Conservation (phyloP, 306 rosid species). For the Hippophae tibetana region DNA sequence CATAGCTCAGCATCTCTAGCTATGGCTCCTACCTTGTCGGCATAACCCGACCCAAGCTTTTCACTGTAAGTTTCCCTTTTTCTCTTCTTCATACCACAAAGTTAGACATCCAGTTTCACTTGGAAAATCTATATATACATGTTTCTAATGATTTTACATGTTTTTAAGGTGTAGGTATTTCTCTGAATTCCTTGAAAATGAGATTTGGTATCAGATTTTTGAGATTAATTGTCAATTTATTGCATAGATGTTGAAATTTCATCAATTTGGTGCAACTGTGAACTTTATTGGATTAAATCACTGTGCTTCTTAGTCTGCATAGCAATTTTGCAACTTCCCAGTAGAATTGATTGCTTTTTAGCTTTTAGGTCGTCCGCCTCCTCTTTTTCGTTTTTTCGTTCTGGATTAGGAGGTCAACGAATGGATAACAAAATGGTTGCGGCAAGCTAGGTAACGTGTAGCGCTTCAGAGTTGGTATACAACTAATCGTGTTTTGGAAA, state of each 20-base stretch:
- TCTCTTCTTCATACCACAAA: neutral
- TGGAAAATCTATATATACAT: neutral
- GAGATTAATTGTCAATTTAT: neutral
- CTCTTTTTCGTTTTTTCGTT: neutral
- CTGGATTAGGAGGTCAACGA: constrained; percentile 8
- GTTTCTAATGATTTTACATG: neutral
- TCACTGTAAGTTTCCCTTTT: constrained; percentile 6
- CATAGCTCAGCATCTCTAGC: constrained; percentile 1
- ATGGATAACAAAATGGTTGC: neutral
- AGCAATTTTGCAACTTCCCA: neutral
- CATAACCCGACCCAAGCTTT: neutral
- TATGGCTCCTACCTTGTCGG: neutral
- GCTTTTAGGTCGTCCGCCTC: neutral
- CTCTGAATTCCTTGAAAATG: neutral
- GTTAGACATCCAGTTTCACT: neutral
- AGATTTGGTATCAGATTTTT: neutral
- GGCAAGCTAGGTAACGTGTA: neutral
- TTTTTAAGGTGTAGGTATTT: neutral
- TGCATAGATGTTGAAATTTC: neutral
- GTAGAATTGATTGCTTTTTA: neutral
- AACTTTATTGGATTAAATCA: neutral
- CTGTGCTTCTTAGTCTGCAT: neutral
- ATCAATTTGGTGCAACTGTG: neutral
- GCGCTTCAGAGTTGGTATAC: neutral
- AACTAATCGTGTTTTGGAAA: neutral